Conservation (phyloP, 2,329 filamentous ascomycete species). For the Trichoderma citrinoviride region DNA sequence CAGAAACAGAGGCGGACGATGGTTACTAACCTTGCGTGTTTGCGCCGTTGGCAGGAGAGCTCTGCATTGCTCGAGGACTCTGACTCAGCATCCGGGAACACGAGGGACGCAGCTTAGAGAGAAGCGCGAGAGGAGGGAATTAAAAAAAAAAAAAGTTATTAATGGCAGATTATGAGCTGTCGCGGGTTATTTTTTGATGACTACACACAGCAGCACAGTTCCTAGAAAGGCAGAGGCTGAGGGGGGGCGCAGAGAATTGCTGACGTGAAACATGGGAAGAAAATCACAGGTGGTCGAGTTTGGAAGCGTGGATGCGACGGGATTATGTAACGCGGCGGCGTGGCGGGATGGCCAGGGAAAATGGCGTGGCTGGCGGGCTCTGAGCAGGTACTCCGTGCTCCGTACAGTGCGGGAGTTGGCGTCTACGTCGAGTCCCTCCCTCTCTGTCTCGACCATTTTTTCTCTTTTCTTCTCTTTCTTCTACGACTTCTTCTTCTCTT, state of each 20-base stretch:
- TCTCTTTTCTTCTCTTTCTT: background rate
- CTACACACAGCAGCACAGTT: constrained; percentile 6
- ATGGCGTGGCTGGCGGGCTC: constrained; percentile 22
- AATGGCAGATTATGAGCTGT: constrained; percentile 4
- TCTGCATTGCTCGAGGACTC: constrained; percentile 25
- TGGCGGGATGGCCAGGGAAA: constrained; percentile 18
- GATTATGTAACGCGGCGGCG: constrained; percentile 22
- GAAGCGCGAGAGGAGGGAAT: background rate
- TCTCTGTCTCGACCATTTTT: background rate
- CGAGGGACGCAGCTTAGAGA: constrained; percentile 3
- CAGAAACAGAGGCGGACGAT: background rate
- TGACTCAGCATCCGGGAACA: constrained; percentile 23
- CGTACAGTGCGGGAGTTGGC: background rate
- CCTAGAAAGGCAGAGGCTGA: too few relatives aligned
- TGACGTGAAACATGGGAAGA: constrained; percentile 22
- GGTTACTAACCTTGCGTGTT: constrained; percentile 23
- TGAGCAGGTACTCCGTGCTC: background rate
- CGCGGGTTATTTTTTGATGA: constrained; percentile 17
- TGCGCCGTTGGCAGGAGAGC: constrained; percentile 23
- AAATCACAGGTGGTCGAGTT: background rate
- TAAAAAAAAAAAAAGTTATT: too few relatives aligned
- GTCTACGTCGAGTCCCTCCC: background rate
- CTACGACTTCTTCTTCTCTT: background rate
- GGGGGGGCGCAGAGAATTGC: constrained; percentile 6
- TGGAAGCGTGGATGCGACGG: constrained; percentile 20